These are phyloP conservation scores for Torrubiella hemipterigena DNA, from an alignment of 2,329 filamentous ascomycete genomes.

Conservation along the genomic window DNA sequence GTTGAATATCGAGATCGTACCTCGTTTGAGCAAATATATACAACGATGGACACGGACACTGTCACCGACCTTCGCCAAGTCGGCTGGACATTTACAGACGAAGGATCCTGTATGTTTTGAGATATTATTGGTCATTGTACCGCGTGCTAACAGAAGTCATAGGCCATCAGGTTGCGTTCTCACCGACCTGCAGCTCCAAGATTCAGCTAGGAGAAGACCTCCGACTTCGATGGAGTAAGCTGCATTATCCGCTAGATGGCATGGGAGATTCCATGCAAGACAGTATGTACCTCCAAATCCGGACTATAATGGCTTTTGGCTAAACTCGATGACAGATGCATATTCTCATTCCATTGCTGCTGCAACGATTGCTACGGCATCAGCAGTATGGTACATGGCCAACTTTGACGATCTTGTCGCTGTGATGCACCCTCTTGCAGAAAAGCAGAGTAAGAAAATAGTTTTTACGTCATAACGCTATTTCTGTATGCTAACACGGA, in stretches of 20 bases:
- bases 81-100: conserved; percentile 60
- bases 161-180: conserved; percentile 50
- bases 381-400: conserved; percentile 29
- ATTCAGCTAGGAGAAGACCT: conserved; percentile 46
- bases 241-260: conserved; percentile 37
- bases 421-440: conserved; percentile 40
- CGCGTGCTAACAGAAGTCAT: conserved; percentile 8
- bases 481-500: conserved; percentile 8
- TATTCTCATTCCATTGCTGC: conserved; percentile 52
- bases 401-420: conserved; percentile 64
- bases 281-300: conserved; percentile 23
- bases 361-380: conserved; percentile 40
- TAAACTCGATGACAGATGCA: too few relatives aligned
- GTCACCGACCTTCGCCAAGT: conserved; percentile 64
- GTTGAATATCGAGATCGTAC: conserved; percentile 69
- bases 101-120: conserved; percentile 45
- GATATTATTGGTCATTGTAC: background rate
- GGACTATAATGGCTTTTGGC: too few relatives aligned
- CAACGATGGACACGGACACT: conserved; percentile 49
- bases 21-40: conserved; percentile 57
- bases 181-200: conserved; percentile 47
- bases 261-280: conserved; percentile 35
- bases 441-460: conserved; percentile 18
- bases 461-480: background rate
- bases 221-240: conserved; percentile 44